Evolutionary conservation across 306 rosid species (phyloP), one percentile per base, ranked within the genome.

Genomic region (Lathyrus oleraceus): DNA sequence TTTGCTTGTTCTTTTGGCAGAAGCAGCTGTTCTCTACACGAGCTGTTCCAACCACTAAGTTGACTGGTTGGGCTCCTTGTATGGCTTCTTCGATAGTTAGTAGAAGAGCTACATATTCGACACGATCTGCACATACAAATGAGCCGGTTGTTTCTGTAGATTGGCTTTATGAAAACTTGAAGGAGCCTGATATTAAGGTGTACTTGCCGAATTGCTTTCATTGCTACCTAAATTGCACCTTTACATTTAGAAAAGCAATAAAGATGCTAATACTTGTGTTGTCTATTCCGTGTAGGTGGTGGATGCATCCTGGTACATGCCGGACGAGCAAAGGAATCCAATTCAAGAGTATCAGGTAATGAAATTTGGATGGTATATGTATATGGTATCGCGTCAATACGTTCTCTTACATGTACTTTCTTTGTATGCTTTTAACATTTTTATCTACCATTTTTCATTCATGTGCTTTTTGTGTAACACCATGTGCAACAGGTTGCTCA

Each of bases 241-340:
- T 65, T 69, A 1, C 67, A 15, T 69, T 70, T 35, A 35, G 39
- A 35, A 35, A 35, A 5, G 39, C 2, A 35, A 35, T 28, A 35
- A 35, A 35, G 10, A 35, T 35, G 39, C 10, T 35, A 7, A 16
- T 36, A 11, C 61, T 57, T 62, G 43, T 68, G 51, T 69, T 58
- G 35, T 48, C 43, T 62, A 32, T 76, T 61, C 57, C 25, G 17
- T 63, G 71, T 77, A 95, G 99, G 92, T 95, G 45, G 62, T 95
- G 83, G 99, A 95, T 85, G 97, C 99, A 25, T 95, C 99, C 5
- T 95, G 99, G 99, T 95, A 95, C 88, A 91, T 95, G 97, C 99
- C 99, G 2, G 92, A 87, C 79, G 99, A 95, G 79, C 97, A 87
- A 80, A 81, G 99, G 77, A 91, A 91, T 75, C 97, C 99, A 27